Base-by-base conservation (phyloP, 2,329 filamentous ascomycete species). In the Geosmithia morbida region DNA sequence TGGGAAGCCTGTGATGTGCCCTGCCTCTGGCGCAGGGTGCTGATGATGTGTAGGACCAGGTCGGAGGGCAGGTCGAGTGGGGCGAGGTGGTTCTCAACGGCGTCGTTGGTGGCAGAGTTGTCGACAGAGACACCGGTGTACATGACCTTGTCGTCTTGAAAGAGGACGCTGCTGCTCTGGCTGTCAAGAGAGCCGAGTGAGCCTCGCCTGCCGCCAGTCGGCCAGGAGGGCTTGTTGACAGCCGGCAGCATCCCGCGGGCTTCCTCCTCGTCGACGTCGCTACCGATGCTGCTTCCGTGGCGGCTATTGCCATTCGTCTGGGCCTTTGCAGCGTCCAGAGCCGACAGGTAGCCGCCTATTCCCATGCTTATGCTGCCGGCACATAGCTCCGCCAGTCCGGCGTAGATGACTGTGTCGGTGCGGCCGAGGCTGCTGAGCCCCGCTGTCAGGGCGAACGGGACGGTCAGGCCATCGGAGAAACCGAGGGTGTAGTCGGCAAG, bases 361-460 rank as follows among this genome's bases (percentile, higher is more conserved):
- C 82, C 83, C 83, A 86, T 86, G 43, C 77, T 83, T 50, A 87
- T 84, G 44, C 79, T 76, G 2, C 83, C 82, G 0, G 81, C 79
- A 50, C 83, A 81, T 40, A 86, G 68, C 59, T 87, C 83, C 1
- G 82, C 82, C 26, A 85, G 63, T 0, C 83, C 83, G 2, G 79
- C 83, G 40, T 79, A 76, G 19, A 88, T 74, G 47, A 83, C 77
- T 0, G 79, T 77, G 48, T 74, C 72, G 14, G 76, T 74, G 48
- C 73, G 68, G 2, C 77, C 78, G 5, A 83, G 65, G 2, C 73
- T 74, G 18, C 74, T 76, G 3, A 87, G 68, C 2, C 83, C 83
- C 1, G 83, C 82, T 0, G 81, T 86, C 17, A 87, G 66, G 17
- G 84, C 83, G 56, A 87, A 87, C 0, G 83, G 83, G 0, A 87